phyloP scores from a whole-genome alignment of 2,329 filamentous ascomycete genomes.

The Alternaria sp. region DNA sequence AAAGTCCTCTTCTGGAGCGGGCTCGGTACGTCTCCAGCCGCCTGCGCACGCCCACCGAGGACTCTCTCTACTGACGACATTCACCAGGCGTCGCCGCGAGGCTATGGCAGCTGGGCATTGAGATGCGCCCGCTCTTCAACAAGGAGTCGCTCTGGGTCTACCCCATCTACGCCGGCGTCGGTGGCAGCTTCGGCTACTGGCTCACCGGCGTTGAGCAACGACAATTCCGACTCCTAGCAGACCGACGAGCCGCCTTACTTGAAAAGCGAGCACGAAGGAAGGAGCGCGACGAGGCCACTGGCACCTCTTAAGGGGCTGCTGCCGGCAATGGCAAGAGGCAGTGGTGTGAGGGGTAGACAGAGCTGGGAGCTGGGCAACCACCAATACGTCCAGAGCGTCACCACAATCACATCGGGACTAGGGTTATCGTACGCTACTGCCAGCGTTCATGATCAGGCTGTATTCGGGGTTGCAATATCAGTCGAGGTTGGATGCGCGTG shows the following conservation, averaged over 20 bases:
- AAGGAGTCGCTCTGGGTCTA: slow-evolving; percentile 87
- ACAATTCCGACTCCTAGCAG: slow-evolving; percentile 77
- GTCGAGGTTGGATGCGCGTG: slow-evolving; percentile 17
- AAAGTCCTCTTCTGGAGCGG: slow-evolving; percentile 82
- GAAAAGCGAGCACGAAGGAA: slow-evolving; percentile 88
- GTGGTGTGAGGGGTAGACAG: slow-evolving; percentile 12
- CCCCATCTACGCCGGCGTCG: slow-evolving; percentile 84
- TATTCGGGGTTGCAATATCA: slow-evolving; percentile 6
- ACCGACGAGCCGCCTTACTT: slow-evolving; percentile 80
- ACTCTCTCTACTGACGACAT: slow-evolving; percentile 32
- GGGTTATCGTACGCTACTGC: slow-evolving; percentile 13
- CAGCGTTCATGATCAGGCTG: slow-evolving; percentile 12
- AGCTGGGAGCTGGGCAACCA: neutral
- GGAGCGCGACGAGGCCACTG: slow-evolving; percentile 63
- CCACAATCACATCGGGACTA: slow-evolving; percentile 11
- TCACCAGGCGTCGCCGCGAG: slow-evolving; percentile 83
- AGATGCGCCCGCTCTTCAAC: slow-evolving; percentile 96
- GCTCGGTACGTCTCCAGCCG: slow-evolving; percentile 75
- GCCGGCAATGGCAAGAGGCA: neutral
- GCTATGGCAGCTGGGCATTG: slow-evolving; percentile 96
- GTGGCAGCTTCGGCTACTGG: slow-evolving; percentile 97
- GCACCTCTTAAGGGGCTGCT: slow-evolving; percentile 7
- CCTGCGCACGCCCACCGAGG: slow-evolving; percentile 23
- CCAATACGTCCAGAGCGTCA: neutral
- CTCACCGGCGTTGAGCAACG: slow-evolving; percentile 86